Percentiles rank a stretch among this genome's conserved stretches.
phyloP scores from a whole-genome alignment of 2,329 filamentous ascomycete genomes.

The Colletotrichum liriopes region DNA sequence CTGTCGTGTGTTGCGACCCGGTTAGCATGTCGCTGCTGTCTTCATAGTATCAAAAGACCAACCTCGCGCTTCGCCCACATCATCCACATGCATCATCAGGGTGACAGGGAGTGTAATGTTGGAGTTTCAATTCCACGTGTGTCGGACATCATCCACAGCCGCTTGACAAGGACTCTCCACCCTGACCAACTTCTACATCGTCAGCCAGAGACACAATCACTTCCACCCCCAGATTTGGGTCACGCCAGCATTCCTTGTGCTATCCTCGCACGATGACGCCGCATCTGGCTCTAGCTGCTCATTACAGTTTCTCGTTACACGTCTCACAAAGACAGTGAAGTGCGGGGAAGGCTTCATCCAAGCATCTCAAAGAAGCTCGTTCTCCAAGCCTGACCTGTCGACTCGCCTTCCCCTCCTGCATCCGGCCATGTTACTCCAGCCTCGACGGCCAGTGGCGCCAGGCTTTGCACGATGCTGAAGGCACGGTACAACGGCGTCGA shows the following conservation, averaged over 20 bases:
- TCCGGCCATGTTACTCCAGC: conserved; percentile 1
- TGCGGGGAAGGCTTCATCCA: not conserved
- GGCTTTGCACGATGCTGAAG: not conserved
- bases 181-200: not conserved
- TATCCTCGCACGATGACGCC: not conserved
- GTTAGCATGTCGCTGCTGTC: not conserved
- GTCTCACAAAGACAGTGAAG: conserved; percentile 1
- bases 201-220: not conserved
- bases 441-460: not conserved
- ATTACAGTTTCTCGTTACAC: not conserved
- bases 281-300: not conserved
- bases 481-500: not conserved
- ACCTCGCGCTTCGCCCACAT: not conserved
- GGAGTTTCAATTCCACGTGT: conserved; percentile 5
- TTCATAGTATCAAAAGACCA: not conserved
- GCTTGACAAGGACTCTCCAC: not conserved
- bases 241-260: conserved; percentile 1
- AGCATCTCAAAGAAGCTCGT: not conserved
- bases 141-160: not conserved
- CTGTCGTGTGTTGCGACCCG: not conserved
- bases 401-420: conserved; percentile 14
- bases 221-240: not conserved
- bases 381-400: conserved; percentile 2
- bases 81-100: not conserved
- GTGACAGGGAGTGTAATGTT: not conserved